Evolutionary conservation across 2,329 filamentous ascomycete genomes (phyloP), one percentile per base, ranked within the genome.

Genomic region (Lachnum nothofagi): DNA sequence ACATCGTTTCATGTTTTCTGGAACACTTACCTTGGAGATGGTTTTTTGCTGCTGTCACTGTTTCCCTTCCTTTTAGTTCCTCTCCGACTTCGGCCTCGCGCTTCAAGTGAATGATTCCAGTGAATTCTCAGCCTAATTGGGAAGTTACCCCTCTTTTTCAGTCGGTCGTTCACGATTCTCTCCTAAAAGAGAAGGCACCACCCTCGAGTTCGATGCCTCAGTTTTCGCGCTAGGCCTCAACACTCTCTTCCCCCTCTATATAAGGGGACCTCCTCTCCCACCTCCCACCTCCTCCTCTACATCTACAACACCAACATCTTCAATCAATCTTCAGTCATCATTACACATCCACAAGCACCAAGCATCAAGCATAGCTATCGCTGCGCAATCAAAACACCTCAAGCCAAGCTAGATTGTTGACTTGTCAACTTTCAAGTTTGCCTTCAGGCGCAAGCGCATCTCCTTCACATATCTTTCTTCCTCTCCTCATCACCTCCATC

Each of bases 391-490:
- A 16, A n/a, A 22, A 24, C 37, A 40, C 7, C 27, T 23, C 33
- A 48, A 23, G 46, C 31, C 40, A 39, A 35, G 24, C 46, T 6
- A 44, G 40, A 23, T 14, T 22, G 20, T 44, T 34, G 42, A 34
- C 45, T 55, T 31, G 29, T 58, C 51, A 42, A 23, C 45, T 49
- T 22, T 48, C 52, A 29, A 48, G 22, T 53, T 54, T 47, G 47
- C 45, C 37, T 49, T 46, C 2, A 37, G 16, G 41, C 16, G 25
- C 14, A 17, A 38, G 19, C 25, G 12, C 24, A 31, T 35, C 44
- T 46, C 9, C 20, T 51, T 40, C 25, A 27, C 50, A 34, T 35
- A 40, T 16, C 31, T 19, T 31, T 38, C 44, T 7, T 20, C 20
- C 23, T 43, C 33, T 33, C 38, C 42, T 35, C 41, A 41, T 17